Evolutionary conservation across 345 rosid genomes (phyloP), one percentile per base, ranked within the genome.

Genomic region (Eucalyptus polyanthemos): DNA sequence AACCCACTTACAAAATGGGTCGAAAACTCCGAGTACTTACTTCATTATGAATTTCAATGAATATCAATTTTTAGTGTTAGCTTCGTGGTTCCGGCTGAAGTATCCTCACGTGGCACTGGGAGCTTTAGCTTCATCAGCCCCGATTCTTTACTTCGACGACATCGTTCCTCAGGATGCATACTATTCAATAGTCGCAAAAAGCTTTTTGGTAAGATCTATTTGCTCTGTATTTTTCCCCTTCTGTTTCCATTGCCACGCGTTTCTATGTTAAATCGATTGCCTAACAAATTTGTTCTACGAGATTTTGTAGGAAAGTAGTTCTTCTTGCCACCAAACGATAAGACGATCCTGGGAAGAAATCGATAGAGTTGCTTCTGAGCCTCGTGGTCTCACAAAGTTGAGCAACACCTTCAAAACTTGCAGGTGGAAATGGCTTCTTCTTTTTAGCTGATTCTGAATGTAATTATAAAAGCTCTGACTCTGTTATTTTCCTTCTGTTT

Each of bases 41-140:
- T 50, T 22, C n/a, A 16, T 50, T 22, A 69, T 17, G 50, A 88
- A 47, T 49, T 76, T 29, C 50, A 21, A 21, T 80, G 25, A 29
- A 45, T 53, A 27, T 62, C 40, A 29, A 58, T 81, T 21, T 19
- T 21, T 45, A 91, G 91, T 90, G 91, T 87, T 91, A 29, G 93
- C 93, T 85, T 50, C 93, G 27, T 91, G 91, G 91, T 91, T 91
- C 56, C 87, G 93, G 45, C 90, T 91, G 14, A 93, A 93, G 83
- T 90, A 92, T 76, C 92, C 95, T 13, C 94, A 92, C 69, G 34
- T 92, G 24, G 92, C 90, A 5, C 42, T 88, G 1, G 92, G 94
- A 54, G 91, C 95, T 54, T 54, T 92, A 51, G 94, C 94, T 42
- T 92, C 95, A 14, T 93, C 95, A 0, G 93, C 95, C 45, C 93